phyloP scores from a whole-genome alignment of 2,329 filamentous ascomycete species.

The Cercospora canescens region DNA sequence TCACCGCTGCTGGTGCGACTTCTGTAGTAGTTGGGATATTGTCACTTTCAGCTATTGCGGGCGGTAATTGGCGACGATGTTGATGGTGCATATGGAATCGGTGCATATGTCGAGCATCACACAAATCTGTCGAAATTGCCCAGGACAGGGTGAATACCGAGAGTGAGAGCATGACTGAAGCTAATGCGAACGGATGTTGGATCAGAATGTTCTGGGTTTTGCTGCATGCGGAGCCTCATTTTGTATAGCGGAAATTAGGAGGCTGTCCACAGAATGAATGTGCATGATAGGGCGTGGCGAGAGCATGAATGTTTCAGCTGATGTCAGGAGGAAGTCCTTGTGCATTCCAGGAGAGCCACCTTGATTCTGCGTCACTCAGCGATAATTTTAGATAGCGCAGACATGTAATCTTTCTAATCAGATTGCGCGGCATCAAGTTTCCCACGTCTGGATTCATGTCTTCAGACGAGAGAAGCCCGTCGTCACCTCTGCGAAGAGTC shows the following conservation, averaged over 20 bases:
- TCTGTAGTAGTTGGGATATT: neutral
- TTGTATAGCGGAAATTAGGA: slow-evolving; percentile 4
- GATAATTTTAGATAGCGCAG: neutral
- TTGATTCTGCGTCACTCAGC: neutral
- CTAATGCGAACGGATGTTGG: neutral
- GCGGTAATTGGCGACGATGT: neutral
- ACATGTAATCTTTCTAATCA: no score
- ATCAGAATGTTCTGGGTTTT: neutral
- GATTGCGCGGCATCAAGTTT: no score
- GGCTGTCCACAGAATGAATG: slow-evolving; percentile 17
- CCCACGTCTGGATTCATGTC: neutral
- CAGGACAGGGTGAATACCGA: neutral
- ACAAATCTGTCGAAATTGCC: neutral
- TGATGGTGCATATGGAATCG: slow-evolving; percentile 7
- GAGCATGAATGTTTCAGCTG: slow-evolving; percentile 16
- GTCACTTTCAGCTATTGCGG: neutral
- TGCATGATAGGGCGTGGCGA: slow-evolving; percentile 9
- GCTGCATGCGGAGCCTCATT: neutral
- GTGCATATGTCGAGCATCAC: slow-evolving; percentile 9
- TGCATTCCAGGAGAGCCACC: neutral
- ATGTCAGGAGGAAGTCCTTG: neutral
- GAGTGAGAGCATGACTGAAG: neutral
- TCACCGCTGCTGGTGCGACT: neutral
- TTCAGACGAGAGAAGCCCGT: neutral
- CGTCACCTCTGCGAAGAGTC: neutral